Evolutionary conservation across 108 stramenopile species (phyloP), one percentile per base, ranked within the genome.

Genomic region (Cafeteria roenbergensis): DNA sequence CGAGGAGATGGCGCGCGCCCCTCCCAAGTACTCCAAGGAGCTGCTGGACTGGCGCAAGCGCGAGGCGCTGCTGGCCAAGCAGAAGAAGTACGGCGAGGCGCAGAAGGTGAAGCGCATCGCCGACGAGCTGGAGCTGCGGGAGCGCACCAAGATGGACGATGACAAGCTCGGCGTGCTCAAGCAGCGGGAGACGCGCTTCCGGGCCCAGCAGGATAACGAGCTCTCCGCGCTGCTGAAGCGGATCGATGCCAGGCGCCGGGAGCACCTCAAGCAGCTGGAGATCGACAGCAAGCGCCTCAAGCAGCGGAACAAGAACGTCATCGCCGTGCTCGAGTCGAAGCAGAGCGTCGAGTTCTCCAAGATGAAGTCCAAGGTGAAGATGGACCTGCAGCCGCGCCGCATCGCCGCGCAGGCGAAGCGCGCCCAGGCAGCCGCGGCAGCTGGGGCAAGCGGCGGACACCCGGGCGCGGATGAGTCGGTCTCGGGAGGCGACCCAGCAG

Each of bases 301-400:
- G 34, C 84, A 85, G 74, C 80, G 84, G 31, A 85, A 85, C 74
- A 72, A 80, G 22, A 85, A 85, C 67, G 84, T 85, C 0, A 78
- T 80, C 71, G 70, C 75, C 31, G 84, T 83, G 20, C 64, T 85
- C 42, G 84, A 83, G 75, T 42, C 55, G 35, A 85, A 85, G 69
- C 84, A 85, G 64, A 60, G 64, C 55, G 73, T 77, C 48, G 84
- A 85, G 69, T 55, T 63, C 33, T 35, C 62, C 36, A 76, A 71
- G 61, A 48, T 73, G 29, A 70, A 75, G 17, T 62, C 63, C n/a
- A 81, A 83, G 48, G 78, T 85, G 38, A 81, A 80, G 63, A 80
- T 75, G 66, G 35, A 35, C 22, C 52, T 81, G 6, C 29, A 52
- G n/a, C 51, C 62, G 28, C 64, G 35, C 26, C 42, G 53, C 9